Conservation (phyloP, 345 rosid species). For the Aquilaria sinensis region DNA sequence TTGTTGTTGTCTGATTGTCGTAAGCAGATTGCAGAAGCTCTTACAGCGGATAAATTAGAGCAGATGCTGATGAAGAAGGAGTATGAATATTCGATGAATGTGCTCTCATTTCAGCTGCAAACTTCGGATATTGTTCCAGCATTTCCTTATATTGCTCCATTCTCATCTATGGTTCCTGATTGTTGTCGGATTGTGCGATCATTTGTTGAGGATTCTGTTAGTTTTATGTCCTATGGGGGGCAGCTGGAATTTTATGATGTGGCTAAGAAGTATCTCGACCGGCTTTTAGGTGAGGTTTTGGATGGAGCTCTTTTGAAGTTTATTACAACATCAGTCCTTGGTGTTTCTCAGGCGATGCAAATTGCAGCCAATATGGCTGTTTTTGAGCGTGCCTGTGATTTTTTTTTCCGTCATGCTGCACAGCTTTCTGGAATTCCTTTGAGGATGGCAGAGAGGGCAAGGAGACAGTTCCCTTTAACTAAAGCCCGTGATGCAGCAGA, state of each 20-base stretch:
- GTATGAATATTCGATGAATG: constrained; percentile 95
- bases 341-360: constrained; percentile 96
- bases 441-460: constrained; percentile 92
- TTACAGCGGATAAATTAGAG: constrained; percentile 92
- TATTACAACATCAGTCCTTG: constrained; percentile 66
- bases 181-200: constrained; percentile 94
- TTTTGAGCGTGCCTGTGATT: constrained; percentile 94
- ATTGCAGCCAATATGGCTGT: constrained; percentile 97
- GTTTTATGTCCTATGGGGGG: constrained; percentile 94
- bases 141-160: constrained; percentile 88
- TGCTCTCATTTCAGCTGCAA: constrained; percentile 92
- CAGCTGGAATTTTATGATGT: constrained; percentile 91
- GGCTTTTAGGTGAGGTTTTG: constrained; percentile 80
- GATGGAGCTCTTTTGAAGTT: constrained; percentile 83
- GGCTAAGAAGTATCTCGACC: constrained; percentile 86
- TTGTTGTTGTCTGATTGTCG: constrained; percentile 87
- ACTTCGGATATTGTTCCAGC: constrained; percentile 87
- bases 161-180: constrained; percentile 91
- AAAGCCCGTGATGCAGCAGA: constrained; percentile 87
- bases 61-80: constrained; percentile 99
- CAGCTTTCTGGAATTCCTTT: constrained; percentile 90
- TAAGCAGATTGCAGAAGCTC: constrained; percentile 85
- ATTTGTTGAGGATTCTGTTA: constrained; percentile 90
- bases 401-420: constrained; percentile 92
- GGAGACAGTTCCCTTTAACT: constrained; percentile 87